Evolutionary conservation across 495 filamentous ascomycete species (phyloP).

Genomic region (Xylaria curta): DNA sequence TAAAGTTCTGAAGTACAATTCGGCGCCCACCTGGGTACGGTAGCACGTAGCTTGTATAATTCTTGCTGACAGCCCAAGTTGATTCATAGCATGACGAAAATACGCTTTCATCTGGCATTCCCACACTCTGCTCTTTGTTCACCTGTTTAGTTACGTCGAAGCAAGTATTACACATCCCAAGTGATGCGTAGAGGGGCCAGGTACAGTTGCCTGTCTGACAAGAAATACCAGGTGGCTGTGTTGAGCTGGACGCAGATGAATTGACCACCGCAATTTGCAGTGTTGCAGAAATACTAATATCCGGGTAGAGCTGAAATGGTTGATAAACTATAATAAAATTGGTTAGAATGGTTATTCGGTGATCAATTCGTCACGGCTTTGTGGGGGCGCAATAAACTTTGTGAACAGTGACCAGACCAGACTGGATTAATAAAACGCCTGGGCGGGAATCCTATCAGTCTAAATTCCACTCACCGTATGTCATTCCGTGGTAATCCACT

Average conservation of each 20-base stretch:
- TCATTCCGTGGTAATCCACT: not conserved
- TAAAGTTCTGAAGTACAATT: not conserved
- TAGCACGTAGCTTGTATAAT: not conserved
- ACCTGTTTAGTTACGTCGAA: not conserved
- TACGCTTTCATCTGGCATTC: not conserved
- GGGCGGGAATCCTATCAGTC: too few species aligned
- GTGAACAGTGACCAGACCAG: too few species aligned
- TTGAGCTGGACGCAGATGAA: not conserved
- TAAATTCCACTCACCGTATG: not conserved
- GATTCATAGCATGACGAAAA: not conserved
- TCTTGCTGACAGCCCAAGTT: too few species aligned
- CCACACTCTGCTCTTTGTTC: not conserved
- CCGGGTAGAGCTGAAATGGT: not conserved
- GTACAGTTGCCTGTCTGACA: slow-evolving; percentile 19
- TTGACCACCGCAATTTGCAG: not conserved
- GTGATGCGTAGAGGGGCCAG: slow-evolving; percentile 9
- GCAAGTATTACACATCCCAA: slow-evolving; percentile 14
- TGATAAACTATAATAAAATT: not conserved
- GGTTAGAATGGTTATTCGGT: not conserved
- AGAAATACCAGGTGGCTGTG: not conserved
- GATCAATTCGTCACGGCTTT: not conserved
- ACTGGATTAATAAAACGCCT: too few species aligned
- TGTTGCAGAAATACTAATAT: not conserved
- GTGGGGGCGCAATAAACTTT: too few species aligned
- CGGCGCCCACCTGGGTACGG: not conserved